phyloP scores from a whole-genome alignment of 495 filamentous ascomycete species.

The Penicillium salamii region DNA sequence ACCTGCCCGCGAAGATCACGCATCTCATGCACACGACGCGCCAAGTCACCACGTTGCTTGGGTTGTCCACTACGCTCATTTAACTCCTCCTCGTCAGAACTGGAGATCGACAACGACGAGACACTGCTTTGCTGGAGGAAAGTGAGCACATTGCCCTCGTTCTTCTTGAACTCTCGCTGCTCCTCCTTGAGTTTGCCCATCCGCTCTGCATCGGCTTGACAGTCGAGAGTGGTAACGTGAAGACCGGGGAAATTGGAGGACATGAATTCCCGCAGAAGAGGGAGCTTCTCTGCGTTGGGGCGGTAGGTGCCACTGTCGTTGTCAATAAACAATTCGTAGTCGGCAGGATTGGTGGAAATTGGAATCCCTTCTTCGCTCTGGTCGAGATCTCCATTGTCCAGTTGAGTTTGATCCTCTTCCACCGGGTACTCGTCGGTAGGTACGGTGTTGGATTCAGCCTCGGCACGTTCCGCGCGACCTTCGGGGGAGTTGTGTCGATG shows the following conservation, averaged over 20 bases:
- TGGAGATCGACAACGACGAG: constrained; percentile 58
- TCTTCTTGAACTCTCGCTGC: constrained; percentile 61
- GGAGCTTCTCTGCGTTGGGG: constrained; percentile 71
- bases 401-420: constrained; percentile 44
- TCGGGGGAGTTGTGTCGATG: constrained; percentile 24
- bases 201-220: constrained; percentile 58
- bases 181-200: constrained; percentile 61
- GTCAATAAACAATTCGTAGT: constrained; percentile 89
- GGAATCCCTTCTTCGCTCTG: constrained; percentile 13
- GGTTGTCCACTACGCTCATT: constrained; percentile 48
- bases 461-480: not conserved
- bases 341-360: constrained; percentile 52
- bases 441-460: constrained; percentile 3
- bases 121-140: constrained; percentile 63
- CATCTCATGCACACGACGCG: constrained; percentile 37
- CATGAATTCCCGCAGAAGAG: constrained; percentile 66
- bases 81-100: constrained; percentile 72
- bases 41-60: constrained; percentile 29
- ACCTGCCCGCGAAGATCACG: constrained; percentile 42
- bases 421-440: constrained; percentile 27
- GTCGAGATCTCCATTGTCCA: constrained; percentile 34
- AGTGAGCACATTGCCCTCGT: constrained; percentile 56
- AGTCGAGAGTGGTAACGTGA: constrained; percentile 65
- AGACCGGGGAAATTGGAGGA: constrained; percentile 70
- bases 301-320: constrained; percentile 94